These are phyloP conservation scores for Elsinoe batatas DNA, from an alignment of 2,329 filamentous ascomycete species.

Conservation along the genomic window DNA sequence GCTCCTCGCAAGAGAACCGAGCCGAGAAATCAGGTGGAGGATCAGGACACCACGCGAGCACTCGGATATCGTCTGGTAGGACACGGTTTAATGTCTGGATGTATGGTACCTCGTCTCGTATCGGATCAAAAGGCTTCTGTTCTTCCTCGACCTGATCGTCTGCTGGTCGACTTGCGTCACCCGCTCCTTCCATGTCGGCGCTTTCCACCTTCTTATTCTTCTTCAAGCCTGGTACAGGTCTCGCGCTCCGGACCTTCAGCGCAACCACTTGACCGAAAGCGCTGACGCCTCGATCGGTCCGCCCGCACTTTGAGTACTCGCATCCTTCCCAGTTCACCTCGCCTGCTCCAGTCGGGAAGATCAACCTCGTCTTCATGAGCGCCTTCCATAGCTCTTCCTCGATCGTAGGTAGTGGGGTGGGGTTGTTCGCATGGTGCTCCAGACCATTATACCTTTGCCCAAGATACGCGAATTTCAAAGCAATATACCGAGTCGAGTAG, in stretches of 20 bases:
- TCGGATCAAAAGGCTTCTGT: constrained; percentile 47
- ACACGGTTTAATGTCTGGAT: constrained; percentile 74
- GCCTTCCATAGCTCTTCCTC: constrained; percentile 94
- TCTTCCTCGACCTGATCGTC: constrained; percentile 14
- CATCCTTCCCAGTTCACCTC: constrained; percentile 68
- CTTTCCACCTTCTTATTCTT: constrained; percentile 11
- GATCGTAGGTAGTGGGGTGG: constrained; percentile 64
- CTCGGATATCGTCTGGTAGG: constrained; percentile 77
- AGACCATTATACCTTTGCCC: constrained; percentile 88
- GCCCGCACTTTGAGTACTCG: constrained; percentile 90
- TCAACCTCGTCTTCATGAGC: constrained; percentile 68
- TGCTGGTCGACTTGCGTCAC: constrained; percentile 15
- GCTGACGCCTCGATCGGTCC: constrained; percentile 87
- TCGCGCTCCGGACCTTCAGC: constrained; percentile 69
- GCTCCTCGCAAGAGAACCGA: constrained; percentile 82
- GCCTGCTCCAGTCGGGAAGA: constrained; percentile 52
- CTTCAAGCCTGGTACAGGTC: constrained; percentile 38
- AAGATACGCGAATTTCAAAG: constrained; percentile 87
- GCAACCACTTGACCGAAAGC: constrained; percentile 94
- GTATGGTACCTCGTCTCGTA: constrained; percentile 77
- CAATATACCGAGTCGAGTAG: constrained; percentile 76
- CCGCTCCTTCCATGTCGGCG: neutral
- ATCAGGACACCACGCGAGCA: constrained; percentile 85
- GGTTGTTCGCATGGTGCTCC: constrained; percentile 68
- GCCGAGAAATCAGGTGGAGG: constrained; percentile 76